These are phyloP conservation scores for Cryptomeria japonica DNA, from an alignment of 75 land plant species.

Conservation along the genomic window DNA sequence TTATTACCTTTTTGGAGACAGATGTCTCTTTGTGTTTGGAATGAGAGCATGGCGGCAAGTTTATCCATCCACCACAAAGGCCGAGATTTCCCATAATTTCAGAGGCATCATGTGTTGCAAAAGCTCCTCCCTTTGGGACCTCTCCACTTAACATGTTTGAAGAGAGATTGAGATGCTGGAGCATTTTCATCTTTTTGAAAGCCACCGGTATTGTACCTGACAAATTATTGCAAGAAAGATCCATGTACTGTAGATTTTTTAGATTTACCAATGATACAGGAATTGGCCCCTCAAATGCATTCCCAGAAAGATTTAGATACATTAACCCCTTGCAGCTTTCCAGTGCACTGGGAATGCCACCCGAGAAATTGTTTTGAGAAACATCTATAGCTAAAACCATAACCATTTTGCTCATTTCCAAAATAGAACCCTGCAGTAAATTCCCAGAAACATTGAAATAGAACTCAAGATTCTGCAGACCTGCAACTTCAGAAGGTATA, in stretches of 20 bases:
- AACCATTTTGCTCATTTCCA: constrained; percentile 20
- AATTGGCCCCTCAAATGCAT: constrained; percentile 10
- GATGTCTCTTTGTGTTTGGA: neutral
- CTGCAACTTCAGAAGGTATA: neutral
- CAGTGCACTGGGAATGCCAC: constrained; percentile 19
- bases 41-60: neutral
- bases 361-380: constrained; percentile 19
- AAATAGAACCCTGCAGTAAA: neutral
- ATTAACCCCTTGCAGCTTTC: constrained; percentile 17
- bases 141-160: constrained; percentile 12
- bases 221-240: constrained; percentile 31
- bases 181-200: constrained; percentile 9
- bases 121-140: neutral
- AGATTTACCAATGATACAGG: constrained; percentile 21
- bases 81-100: neutral
- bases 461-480: neutral
- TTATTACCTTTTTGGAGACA: neutral
- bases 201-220: constrained; percentile 26
- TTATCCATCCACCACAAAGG: neutral
- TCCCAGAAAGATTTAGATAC: constrained; percentile 19
- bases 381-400: constrained; percentile 25
- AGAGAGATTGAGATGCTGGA: constrained; percentile 13
- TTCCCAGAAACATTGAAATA: neutral
- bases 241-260: constrained; percentile 20
- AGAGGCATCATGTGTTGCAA: neutral